phyloP scores from a whole-genome alignment of 108 stramenopile species.

The Pseudonitzschia pungens region DNA sequence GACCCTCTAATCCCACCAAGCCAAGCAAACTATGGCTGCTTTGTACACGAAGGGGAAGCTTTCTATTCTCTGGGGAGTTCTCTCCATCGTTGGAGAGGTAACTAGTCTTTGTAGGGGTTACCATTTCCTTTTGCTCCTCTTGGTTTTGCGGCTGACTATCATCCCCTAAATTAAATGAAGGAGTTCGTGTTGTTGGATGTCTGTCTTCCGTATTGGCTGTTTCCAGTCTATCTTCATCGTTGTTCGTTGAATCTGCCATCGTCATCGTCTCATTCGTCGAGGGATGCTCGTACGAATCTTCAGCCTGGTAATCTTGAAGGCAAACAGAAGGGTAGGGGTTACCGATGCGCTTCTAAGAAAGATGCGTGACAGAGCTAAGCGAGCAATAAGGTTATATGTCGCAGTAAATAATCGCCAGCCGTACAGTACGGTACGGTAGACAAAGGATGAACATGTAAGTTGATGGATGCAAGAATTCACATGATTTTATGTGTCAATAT shows the following conservation, averaged over 20 bases:
- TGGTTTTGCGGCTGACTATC: background rate
- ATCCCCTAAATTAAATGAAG: background rate
- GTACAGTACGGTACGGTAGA: background rate
- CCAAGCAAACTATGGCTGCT: slow-evolving; percentile 13
- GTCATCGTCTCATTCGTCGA: too few relatives aligned
- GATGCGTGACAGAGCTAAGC: too few relatives aligned
- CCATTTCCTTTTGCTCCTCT: background rate
- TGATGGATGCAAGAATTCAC: background rate
- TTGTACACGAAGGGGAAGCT: background rate
- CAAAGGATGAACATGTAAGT: background rate
- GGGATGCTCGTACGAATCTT: background rate
- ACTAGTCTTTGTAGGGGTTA: background rate
- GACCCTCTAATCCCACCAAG: slow-evolving; percentile 4
- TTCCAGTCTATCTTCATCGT: background rate
- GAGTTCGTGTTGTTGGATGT: background rate
- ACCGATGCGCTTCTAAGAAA: too few relatives aligned
- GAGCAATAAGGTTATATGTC: too few relatives aligned
- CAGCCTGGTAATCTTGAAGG: background rate
- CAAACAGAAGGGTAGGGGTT: too few relatives aligned
- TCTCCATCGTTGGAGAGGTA: background rate
- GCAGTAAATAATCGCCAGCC: too few relatives aligned
- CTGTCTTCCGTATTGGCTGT: background rate
- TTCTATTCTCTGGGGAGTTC: background rate
- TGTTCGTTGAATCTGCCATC: background rate
- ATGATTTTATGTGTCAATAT: background rate